These are phyloP conservation scores for Silybum marianum DNA, from an alignment of 129 eudicot species.

Conservation along the genomic window DNA sequence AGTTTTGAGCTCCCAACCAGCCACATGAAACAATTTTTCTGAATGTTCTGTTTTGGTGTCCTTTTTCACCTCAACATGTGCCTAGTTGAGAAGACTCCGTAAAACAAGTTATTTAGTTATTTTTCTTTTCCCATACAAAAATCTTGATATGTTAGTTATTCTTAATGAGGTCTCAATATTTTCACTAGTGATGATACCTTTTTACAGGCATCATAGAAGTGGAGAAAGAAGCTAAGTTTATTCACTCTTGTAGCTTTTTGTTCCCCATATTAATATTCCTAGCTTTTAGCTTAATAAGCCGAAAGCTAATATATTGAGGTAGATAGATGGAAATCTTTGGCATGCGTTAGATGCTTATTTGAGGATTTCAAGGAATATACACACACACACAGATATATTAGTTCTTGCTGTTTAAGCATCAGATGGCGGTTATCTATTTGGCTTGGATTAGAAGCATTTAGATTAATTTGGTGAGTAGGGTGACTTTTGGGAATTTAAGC, in stretches of 20 bases:
- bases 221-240: constrained; percentile 30
- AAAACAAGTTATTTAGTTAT: not conserved
- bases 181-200: constrained; percentile 16
- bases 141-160: not conserved
- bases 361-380: not conserved
- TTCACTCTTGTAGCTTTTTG: constrained; percentile 18
- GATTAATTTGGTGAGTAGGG: not conserved
- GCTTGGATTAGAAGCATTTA: not conserved
- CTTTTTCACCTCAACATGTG: not conserved
- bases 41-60: not conserved
- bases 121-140: not conserved
- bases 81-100: not conserved
- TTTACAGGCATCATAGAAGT: constrained; percentile 21
- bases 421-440: constrained; percentile 19
- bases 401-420: constrained; percentile 17
- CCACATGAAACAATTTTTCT: not conserved
- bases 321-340: constrained; percentile 17
- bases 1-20: not conserved
- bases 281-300: constrained; percentile 14
- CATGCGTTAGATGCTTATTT: constrained; percentile 7
- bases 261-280: constrained; percentile 28
- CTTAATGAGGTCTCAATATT: not conserved
- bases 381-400: not conserved
- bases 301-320: constrained; percentile 2
- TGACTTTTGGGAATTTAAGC: not conserved